phyloP scores from a whole-genome alignment of 495 filamentous ascomycete genomes.

The Neurospora sp. region DNA sequence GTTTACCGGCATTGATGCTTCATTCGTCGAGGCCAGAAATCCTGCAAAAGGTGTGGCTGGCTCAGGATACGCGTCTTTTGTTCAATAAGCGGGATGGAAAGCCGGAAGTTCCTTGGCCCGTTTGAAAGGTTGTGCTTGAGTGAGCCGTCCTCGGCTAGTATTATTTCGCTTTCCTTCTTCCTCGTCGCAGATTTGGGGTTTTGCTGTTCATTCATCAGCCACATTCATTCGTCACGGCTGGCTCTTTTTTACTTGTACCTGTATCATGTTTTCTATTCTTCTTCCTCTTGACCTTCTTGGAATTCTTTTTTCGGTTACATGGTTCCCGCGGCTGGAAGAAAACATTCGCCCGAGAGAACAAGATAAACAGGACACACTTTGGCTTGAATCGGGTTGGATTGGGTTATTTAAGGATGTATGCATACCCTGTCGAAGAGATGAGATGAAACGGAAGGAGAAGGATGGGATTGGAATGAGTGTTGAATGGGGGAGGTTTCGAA shows the following conservation, averaged over 20 bases:
- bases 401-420: background rate
- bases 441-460: background rate
- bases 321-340: background rate
- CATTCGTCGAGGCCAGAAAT: background rate
- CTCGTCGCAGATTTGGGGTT: background rate
- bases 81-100: background rate
- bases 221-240: background rate
- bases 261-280: background rate
- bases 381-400: background rate
- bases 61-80: background rate
- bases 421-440: background rate
- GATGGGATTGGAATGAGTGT: background rate
- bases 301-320: background rate
- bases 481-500: background rate
- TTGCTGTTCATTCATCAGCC: background rate
- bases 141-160: background rate
- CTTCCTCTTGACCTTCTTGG: background rate
- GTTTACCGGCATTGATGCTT: background rate
- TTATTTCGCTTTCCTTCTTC: background rate
- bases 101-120: background rate
- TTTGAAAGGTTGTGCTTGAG: background rate
- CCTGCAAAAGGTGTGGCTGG: background rate
- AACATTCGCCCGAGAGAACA: background rate
- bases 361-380: background rate
- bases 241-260: background rate